Percentiles rank a stretch among this genome's conserved stretches.
These are phyloP conservation scores for Leccinum obscurum DNA, from an alignment of 768 basidiomycete species.

Conservation along the genomic window DNA sequence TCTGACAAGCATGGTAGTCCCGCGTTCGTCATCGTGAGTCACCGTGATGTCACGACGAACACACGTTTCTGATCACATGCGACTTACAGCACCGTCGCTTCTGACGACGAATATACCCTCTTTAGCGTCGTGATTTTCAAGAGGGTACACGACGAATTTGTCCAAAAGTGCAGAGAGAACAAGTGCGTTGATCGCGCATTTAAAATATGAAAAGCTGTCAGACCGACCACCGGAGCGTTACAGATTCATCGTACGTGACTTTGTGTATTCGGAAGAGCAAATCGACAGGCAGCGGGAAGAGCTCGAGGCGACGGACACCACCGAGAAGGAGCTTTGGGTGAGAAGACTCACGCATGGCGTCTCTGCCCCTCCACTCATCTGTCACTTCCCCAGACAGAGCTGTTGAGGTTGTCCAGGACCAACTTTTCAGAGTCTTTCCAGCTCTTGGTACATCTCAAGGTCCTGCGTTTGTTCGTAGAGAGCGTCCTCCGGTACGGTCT, in stretches of 20 bases:
- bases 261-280: conserved; percentile 82
- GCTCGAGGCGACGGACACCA: conserved; percentile 70
- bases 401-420: conserved; percentile 85
- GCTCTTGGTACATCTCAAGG: conserved; percentile 89
- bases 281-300: conserved; percentile 81
- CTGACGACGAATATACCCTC: conserved; percentile 88
- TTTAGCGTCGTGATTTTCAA: conserved; percentile 88
- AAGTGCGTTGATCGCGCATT: conserved; percentile 56
- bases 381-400: conserved; percentile 65
- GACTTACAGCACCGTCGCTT: conserved; percentile 59
- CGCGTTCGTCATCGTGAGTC: conserved; percentile 81
- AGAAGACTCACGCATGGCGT: conserved; percentile 19
- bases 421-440: conserved; percentile 98
- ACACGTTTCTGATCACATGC: conserved; percentile 22
- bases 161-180: conserved; percentile 92
- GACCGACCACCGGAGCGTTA: conserved; percentile 10
- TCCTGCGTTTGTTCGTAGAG: conserved; percentile 89
- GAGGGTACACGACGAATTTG: conserved; percentile 87
- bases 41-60: conserved; percentile 11
- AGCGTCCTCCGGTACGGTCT: conserved; percentile 94
- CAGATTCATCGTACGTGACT: conserved; percentile 95
- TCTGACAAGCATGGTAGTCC: conserved; percentile 86
- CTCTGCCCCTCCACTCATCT: conserved; percentile 1
- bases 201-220: not conserved
- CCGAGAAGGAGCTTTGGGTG: conserved; percentile 98